These are phyloP conservation scores for Aspergillus indologenus DNA, from an alignment of 495 filamentous ascomycete species.

Conservation along the genomic window DNA sequence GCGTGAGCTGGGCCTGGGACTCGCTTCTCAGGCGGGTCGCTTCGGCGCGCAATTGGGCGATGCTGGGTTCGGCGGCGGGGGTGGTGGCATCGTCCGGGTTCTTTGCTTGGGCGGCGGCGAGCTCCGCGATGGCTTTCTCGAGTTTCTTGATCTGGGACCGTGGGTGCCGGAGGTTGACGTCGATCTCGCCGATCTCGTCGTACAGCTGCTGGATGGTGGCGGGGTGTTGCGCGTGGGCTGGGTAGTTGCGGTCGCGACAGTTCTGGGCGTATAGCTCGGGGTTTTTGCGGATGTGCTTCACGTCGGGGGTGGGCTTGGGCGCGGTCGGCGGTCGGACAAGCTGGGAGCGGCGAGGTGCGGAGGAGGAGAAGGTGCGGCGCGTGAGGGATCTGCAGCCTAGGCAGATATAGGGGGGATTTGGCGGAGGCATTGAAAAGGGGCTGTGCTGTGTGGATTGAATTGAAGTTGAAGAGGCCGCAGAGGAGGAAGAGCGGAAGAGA, in stretches of 20 bases:
- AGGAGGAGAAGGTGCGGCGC: slow-evolving; percentile 33
- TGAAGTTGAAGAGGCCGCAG: background rate
- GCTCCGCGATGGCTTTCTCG: slow-evolving; percentile 39
- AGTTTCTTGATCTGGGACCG: slow-evolving; percentile 40
- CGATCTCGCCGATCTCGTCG: slow-evolving; percentile 56
- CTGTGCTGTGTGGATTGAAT: background rate
- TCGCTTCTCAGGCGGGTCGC: slow-evolving; percentile 66
- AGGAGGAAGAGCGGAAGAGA: background rate
- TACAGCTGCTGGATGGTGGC: slow-evolving; percentile 66
- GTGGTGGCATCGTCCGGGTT: background rate
- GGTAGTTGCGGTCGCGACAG: slow-evolving; percentile 82
- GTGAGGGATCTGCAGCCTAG: slow-evolving; percentile 33
- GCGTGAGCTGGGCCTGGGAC: slow-evolving; percentile 55
- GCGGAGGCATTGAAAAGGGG: slow-evolving; percentile 23
- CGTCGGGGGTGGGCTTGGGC: slow-evolving; percentile 73
- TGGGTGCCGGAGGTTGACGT: slow-evolving; percentile 36
- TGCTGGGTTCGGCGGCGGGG: slow-evolving; percentile 10
- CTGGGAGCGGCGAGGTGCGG: slow-evolving; percentile 25
- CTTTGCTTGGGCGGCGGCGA: slow-evolving; percentile 18
- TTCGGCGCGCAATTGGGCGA: slow-evolving; percentile 51
- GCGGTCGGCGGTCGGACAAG: slow-evolving; percentile 63
- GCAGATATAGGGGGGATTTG: slow-evolving; percentile 35
- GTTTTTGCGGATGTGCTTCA: slow-evolving; percentile 87
- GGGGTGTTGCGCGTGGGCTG: slow-evolving; percentile 60
- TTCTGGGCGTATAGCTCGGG: slow-evolving; percentile 74